These are phyloP conservation scores for Ramalina intermedia DNA, from an alignment of 495 filamentous ascomycete genomes.

Conservation along the genomic window DNA sequence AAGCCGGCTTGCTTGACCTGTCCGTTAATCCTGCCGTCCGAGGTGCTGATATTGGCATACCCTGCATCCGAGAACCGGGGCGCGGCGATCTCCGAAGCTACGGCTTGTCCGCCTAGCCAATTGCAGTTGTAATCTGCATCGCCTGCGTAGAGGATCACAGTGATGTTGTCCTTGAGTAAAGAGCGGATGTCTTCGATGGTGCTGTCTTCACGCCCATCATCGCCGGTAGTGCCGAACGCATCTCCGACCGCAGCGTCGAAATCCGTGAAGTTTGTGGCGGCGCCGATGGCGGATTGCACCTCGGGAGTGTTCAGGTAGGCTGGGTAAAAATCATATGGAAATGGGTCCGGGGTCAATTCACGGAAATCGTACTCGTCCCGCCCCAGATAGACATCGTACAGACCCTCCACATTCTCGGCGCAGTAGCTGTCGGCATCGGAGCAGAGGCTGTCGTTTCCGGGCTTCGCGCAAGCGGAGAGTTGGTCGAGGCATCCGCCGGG, in stretches of 20 bases:
- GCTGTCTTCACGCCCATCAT: slow-evolving; percentile 28
- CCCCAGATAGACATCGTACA: slow-evolving; percentile 20
- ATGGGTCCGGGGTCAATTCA: slow-evolving; percentile 37
- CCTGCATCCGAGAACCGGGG: slow-evolving; percentile 32
- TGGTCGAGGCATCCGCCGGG: slow-evolving; percentile 47
- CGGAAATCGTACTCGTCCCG: slow-evolving; percentile 53
- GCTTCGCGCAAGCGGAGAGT: slow-evolving; percentile 32
- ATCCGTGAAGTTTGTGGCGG: slow-evolving; percentile 51
- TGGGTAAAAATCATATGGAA: slow-evolving; percentile 45
- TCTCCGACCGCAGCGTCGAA: slow-evolving; percentile 30
- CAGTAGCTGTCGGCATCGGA: slow-evolving; percentile 25
- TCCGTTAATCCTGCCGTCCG: slow-evolving; percentile 31
- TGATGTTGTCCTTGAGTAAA: slow-evolving; percentile 40
- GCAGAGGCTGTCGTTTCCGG: slow-evolving; percentile 26
- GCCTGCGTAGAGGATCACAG: slow-evolving; percentile 56
- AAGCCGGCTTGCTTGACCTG: slow-evolving; percentile 43
- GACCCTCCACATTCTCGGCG: slow-evolving; percentile 24
- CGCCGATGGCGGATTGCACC: slow-evolving; percentile 50
- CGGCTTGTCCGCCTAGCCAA: slow-evolving; percentile 15
- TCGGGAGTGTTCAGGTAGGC: slow-evolving; percentile 50
- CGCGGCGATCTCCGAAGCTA: slow-evolving; percentile 24
- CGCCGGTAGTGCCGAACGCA: slow-evolving; percentile 36
- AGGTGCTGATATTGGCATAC: slow-evolving; percentile 34
- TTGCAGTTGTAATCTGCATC: slow-evolving; percentile 47
- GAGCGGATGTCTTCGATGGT: slow-evolving; percentile 38